Conservation (phyloP, 192 early-diverging fungal species). For the Gamsiella multidivaricata region DNA sequence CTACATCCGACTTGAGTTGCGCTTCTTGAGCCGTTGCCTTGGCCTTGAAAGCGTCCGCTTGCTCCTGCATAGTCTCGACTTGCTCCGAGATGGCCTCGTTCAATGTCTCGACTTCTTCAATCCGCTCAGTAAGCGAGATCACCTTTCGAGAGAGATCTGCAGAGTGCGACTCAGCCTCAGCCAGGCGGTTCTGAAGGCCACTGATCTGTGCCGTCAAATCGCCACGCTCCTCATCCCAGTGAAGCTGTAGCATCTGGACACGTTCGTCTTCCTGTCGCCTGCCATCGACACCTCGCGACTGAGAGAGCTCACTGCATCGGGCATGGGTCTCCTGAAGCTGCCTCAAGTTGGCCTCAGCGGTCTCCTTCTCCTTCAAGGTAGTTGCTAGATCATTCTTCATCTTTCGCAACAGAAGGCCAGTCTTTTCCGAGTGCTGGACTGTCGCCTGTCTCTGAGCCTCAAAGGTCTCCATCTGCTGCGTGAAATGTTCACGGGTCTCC, state of each 20-base stretch:
- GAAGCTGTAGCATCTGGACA: conserved; percentile 30
- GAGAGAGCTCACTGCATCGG: conserved; percentile 5
- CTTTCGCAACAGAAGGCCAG: conserved; percentile 24
- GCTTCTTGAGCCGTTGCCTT: conserved; percentile 9
- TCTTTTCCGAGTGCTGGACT: conserved; percentile 47
- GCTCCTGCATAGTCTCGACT: conserved; percentile 30
- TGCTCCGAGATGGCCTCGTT: conserved; percentile 50
- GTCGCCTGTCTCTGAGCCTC: conserved; percentile 40
- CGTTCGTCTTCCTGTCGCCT: conserved; percentile 31
- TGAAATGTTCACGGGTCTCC: conserved; percentile 22
- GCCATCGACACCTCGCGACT: neutral
- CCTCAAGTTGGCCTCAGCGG: conserved; percentile 5
- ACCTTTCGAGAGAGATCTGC: conserved; percentile 40
- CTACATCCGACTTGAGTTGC: conserved; percentile 32
- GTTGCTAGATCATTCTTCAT: conserved; percentile 39
- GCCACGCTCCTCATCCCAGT: conserved; percentile 29
- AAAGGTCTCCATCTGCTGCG: conserved; percentile 27
- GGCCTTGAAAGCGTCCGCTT: conserved; percentile 19
- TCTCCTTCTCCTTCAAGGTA: conserved; percentile 33
- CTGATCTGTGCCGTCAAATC: neutral
- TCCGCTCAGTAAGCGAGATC: conserved; percentile 22
- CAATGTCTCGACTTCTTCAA: conserved; percentile 39
- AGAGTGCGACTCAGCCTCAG: conserved; percentile 34
- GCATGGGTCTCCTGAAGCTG: conserved; percentile 16
- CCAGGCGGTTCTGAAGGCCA: conserved; percentile 17